phyloP scores from a whole-genome alignment of 208 protist species.

The Leishmania turanica region DNA sequence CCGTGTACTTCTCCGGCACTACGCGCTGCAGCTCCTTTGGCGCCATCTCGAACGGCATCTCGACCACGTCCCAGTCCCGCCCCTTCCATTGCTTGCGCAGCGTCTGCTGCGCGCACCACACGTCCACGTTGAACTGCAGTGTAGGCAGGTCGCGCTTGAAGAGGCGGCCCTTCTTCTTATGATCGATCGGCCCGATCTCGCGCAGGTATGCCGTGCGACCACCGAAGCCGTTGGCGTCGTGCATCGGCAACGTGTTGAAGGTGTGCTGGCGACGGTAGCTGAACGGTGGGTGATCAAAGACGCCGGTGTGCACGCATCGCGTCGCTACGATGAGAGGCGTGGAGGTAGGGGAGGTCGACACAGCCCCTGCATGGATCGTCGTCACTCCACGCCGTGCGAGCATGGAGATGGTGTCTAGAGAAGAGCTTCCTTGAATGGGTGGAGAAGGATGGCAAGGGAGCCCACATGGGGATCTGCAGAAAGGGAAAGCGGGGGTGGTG shows the following conservation, averaged over 20 bases:
- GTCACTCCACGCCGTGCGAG: background rate
- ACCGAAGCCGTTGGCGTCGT: constrained; percentile 88
- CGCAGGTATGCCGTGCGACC: constrained; percentile 84
- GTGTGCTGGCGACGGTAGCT: constrained; percentile 75
- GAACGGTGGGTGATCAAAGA: constrained; percentile 77
- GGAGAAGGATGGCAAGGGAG: background rate
- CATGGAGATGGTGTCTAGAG: background rate
- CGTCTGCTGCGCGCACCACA: constrained; percentile 89
- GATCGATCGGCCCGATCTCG: constrained; percentile 81
- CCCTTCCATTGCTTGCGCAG: constrained; percentile 89
- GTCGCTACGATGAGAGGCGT: background rate
- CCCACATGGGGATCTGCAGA: background rate
- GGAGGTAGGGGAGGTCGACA: background rate
- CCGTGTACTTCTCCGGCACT: constrained; percentile 89
- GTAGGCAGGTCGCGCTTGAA: constrained; percentile 84
- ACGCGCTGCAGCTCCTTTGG: constrained; percentile 84
- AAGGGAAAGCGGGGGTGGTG: background rate
- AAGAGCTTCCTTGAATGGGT: background rate
- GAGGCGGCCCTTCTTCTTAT: constrained; percentile 68
- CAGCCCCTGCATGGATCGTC: background rate
- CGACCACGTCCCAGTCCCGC: constrained; percentile 88
- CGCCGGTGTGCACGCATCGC: constrained; percentile 50
- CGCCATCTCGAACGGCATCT: constrained; percentile 81
- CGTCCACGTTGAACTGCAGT: constrained; percentile 89
- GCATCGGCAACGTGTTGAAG: constrained; percentile 84